These are phyloP conservation scores for Colletotrichum higginsianum DNA, from an alignment of 2,329 filamentous ascomycete genomes.

Conservation along the genomic window DNA sequence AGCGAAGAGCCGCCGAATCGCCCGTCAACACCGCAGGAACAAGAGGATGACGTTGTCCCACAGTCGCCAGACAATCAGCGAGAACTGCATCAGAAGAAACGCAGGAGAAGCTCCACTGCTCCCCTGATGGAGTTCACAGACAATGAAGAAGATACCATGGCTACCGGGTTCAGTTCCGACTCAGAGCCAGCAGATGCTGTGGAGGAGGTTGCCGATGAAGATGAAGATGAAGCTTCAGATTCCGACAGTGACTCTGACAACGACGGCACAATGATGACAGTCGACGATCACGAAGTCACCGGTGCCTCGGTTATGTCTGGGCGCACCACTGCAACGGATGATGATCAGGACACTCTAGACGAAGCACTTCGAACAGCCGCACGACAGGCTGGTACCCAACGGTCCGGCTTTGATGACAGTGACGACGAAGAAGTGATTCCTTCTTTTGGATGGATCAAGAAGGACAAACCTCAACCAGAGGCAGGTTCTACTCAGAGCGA, in stretches of 20 bases:
- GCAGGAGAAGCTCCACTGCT: slow-evolving; percentile 77
- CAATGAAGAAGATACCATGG: slow-evolving; percentile 76
- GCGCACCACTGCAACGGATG: slow-evolving; percentile 66
- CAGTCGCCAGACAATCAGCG: slow-evolving; percentile 77
- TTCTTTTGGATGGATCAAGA: slow-evolving; percentile 82
- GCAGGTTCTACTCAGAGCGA: slow-evolving; percentile 63
- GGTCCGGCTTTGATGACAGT: slow-evolving; percentile 64
- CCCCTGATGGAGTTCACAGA: slow-evolving; percentile 76
- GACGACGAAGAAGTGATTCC: slow-evolving; percentile 79
- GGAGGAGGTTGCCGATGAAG: slow-evolving; percentile 69
- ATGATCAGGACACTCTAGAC: slow-evolving; percentile 79
- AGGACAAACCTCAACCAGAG: slow-evolving; percentile 55
- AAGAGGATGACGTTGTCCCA: slow-evolving; percentile 69
- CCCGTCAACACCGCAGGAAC: slow-evolving; percentile 74
- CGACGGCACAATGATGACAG: slow-evolving; percentile 85
- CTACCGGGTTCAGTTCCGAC: slow-evolving; percentile 83
- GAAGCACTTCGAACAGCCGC: slow-evolving; percentile 83
- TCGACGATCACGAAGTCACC: slow-evolving; percentile 85
- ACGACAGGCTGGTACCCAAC: slow-evolving; percentile 80
- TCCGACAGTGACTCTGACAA: slow-evolving; percentile 75
- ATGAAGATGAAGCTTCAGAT: slow-evolving; percentile 57
- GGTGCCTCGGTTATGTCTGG: slow-evolving; percentile 76
- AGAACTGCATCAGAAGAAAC: slow-evolving; percentile 70
- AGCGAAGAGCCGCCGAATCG: slow-evolving; percentile 58
- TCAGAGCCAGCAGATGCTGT: slow-evolving; percentile 70